Percentiles rank a stretch among this genome's conserved stretches.
Conservation (phyloP, 2,329 filamentous ascomycete species). For the Ceratocystis alfenasii region DNA sequence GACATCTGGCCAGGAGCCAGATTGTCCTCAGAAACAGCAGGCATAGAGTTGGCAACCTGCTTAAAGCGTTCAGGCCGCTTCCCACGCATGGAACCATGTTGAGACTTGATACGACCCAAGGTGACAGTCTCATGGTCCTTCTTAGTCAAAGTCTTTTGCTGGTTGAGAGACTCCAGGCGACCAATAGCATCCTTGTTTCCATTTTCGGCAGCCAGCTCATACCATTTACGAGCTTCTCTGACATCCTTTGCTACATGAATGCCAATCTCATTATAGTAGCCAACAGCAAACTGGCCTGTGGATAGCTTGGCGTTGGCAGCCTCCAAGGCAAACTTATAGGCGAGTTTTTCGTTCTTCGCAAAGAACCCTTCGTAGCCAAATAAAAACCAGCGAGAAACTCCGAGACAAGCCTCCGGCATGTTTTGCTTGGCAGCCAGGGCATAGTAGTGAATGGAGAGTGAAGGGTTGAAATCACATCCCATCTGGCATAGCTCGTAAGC, state of each 20-base stretch:
- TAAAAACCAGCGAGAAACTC: slow-evolving; percentile 96
- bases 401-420: slow-evolving; percentile 85
- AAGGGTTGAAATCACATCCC: slow-evolving; percentile 87
- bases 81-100: slow-evolving; percentile 57
- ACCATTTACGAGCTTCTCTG: slow-evolving; percentile 76
- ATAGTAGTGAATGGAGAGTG: slow-evolving; percentile 89
- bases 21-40: slow-evolving; percentile 38
- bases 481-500: slow-evolving; percentile 90
- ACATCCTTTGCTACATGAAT: slow-evolving; percentile 80
- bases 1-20: slow-evolving; percentile 23
- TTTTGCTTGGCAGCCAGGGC: slow-evolving; percentile 84
- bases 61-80: slow-evolving; percentile 43
- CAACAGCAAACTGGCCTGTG: slow-evolving; percentile 90
- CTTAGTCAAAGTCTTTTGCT: slow-evolving; percentile 74
- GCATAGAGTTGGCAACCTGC: slow-evolving; percentile 33
- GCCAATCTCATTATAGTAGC: slow-evolving; percentile 95
- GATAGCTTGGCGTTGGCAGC: slow-evolving; percentile 71
- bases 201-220: slow-evolving; percentile 74
- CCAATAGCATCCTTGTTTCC: slow-evolving; percentile 81
- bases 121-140: slow-evolving; percentile 88
- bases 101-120: slow-evolving; percentile 73
- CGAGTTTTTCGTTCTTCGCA: slow-evolving; percentile 87
- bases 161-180: slow-evolving; percentile 71
- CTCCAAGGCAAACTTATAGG: slow-evolving; percentile 79
- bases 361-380: slow-evolving; percentile 90